These are phyloP conservation scores for Xylariaceae sp. DNA, from an alignment of 2,329 filamentous ascomycete species.

Conservation along the genomic window DNA sequence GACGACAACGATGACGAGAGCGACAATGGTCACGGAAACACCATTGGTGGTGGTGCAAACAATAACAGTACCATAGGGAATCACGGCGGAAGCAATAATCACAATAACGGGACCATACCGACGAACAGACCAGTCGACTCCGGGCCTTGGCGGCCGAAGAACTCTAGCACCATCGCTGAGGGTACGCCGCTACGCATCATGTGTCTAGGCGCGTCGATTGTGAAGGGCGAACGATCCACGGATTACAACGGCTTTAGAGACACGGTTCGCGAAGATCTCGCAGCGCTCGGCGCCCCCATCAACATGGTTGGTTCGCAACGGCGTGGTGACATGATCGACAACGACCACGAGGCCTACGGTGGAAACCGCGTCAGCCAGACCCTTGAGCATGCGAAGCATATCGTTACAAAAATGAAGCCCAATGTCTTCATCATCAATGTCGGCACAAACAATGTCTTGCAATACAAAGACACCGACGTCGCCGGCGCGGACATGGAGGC, in stretches of 20 bases:
- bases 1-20: neutral
- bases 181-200: constrained; percentile 31
- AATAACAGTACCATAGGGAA: constrained; percentile 2
- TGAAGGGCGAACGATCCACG: constrained; percentile 27
- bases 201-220: constrained; percentile 30
- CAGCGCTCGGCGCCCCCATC: constrained; percentile 20
- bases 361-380: constrained; percentile 30
- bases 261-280: constrained; percentile 28
- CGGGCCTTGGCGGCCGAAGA: constrained; percentile 21
- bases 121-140: constrained; percentile 8
- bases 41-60: neutral
- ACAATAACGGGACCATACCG: neutral
- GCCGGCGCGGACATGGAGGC: constrained; percentile 26
- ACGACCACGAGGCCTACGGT: constrained; percentile 33
- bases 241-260: constrained; percentile 27
- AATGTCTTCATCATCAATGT: constrained; percentile 33
- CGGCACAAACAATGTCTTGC: constrained; percentile 33
- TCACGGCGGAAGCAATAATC: constrained; percentile 3
- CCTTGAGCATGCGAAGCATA: constrained; percentile 26
- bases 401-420: constrained; percentile 26
- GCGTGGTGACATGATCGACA: constrained; percentile 31
- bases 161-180: constrained; percentile 25
- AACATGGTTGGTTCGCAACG: constrained; percentile 34
- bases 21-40: constrained; percentile 3
- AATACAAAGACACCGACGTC: constrained; percentile 25